Base-by-base conservation (phyloP, 257 asterid genomes). In the Ocimum tenuiflorum region DNA sequence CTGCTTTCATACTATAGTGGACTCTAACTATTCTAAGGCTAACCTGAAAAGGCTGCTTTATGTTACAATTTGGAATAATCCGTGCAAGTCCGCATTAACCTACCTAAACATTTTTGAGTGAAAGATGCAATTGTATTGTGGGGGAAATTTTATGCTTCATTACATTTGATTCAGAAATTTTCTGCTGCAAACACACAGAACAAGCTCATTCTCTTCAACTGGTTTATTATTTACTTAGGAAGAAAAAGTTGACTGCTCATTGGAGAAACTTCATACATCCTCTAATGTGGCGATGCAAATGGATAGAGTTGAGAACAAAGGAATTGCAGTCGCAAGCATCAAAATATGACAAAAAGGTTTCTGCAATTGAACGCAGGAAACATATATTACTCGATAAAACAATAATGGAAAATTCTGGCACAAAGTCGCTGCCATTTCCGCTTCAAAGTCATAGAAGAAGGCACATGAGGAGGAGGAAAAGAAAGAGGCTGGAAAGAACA, bases 261-360 rank as follows among this genome's bases (percentile, higher is more conserved):
- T 91, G 98, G 98, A 84, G 91, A 78, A 83, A 78, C 79, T 87
- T 75, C 74, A 77, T 91, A 78, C 86, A 72, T 50, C 96, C 96
- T 75, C 63, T 91, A 46, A 89, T 85, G 96, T 89, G 98, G 98
- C 80, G 98, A 65, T 83, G 96, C 83, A 91, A 87, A 75, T 91
- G 96, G 96, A 67, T 86, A 35, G 98, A 89, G 73, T 57, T 91
- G 73, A 83, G 73, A 80, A 76, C 85, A 75, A 91, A 85, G 77
- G 87, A 82, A 55, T 71, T 86, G 42, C 89, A 86, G 73, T 83
- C 78, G 10, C 86, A 71, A 75, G 88, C 91, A 67, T 78, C 86
- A 49, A 87, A 75, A 59, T 86, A 88, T 56, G 72, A 61, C 14
- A 74, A 78, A 58, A 78, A 72, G 67, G 68, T 78, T 61, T 71